Percentiles rank a stretch among this genome's conserved stretches.
Conservation (phyloP, 2,329 filamentous ascomycete genomes). For the Aspergillus japonicus region DNA sequence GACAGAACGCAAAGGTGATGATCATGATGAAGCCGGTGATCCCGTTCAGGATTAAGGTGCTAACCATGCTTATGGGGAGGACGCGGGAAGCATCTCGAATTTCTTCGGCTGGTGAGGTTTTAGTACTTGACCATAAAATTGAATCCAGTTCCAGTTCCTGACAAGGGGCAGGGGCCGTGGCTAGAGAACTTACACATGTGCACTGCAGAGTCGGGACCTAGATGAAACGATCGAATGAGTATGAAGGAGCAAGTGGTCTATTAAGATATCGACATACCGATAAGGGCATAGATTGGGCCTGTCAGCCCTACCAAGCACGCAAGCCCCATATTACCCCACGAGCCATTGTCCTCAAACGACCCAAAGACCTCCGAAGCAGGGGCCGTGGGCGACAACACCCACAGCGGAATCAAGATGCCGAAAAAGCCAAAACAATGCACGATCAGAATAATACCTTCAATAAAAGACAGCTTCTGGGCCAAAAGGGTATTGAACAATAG, state of each 20-base stretch:
- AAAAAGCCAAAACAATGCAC: constrained; percentile 51
- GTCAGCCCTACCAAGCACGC: constrained; percentile 40
- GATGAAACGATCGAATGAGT: background rate
- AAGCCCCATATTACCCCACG: constrained; percentile 38
- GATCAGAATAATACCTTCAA: constrained; percentile 53
- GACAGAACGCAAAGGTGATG: constrained; percentile 46
- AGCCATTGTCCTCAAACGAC: constrained; percentile 40
- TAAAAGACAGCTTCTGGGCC: constrained; percentile 46
- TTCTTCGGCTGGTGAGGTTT: constrained; percentile 47
- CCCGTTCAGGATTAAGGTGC: constrained; percentile 50
- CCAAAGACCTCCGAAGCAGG: constrained; percentile 29
- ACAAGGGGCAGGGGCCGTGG: no score
- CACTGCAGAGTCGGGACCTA: constrained; percentile 34
- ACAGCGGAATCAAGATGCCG: constrained; percentile 40
- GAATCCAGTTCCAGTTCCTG: background rate
- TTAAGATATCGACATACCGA: constrained; percentile 15
- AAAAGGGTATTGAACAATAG: constrained; percentile 54
- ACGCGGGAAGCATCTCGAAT: constrained; percentile 49
- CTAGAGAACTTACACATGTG: constrained; percentile 31
- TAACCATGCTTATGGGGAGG: constrained; percentile 51
- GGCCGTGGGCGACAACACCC: constrained; percentile 33
- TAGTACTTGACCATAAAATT: background rate
- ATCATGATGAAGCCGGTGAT: constrained; percentile 48
- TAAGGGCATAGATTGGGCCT: constrained; percentile 26
- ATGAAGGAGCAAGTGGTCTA: background rate